Base-by-base conservation (phyloP, 2,329 filamentous ascomycete genomes). In the Diaporthe citrichinensis region DNA sequence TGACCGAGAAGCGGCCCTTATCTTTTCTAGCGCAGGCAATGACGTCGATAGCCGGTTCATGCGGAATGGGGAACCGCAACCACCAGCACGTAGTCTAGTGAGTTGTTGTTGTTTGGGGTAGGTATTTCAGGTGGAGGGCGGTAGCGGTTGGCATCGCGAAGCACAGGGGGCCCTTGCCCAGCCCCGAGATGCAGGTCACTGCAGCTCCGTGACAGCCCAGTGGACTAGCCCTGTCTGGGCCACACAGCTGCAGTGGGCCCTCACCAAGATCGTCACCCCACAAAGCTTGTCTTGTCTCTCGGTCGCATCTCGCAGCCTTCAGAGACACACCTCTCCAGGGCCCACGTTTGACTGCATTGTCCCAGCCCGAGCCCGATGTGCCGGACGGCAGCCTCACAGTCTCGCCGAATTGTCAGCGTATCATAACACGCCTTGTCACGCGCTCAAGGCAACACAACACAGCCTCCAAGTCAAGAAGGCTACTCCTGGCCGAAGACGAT, bases 401-500 rank as follows among this genome's bases (percentile, higher is more conserved):
- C 34, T 41, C 34, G 9, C 39, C 14, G 34, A 20, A 1, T 39
- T 55, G 4, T 8, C 46, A 28, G 15, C 34, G 31, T 10, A 20
- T 23, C 1, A 55, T 20, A 28, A 36, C n/a, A 34, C 17, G 12
- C 31, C 31, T 39, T 61, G 34, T 17, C 58, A 28, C 58, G 23
- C 36, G 34, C 12, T 44, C 58, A 44, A 44, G 39, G 15, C 36
- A 17, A 61, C 36, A 25, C 34, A 23, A 31, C n/a, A 10, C 28
- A 41, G 39, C 4, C 39, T 44, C n/a, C 15, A 41, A 31, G 8
- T 6, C 36, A 34, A 58, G n/a, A 46, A 41, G 49, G 49, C 36
- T 59, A 55, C 46, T 58, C 34, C 17, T 9, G 25, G 25, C 46
- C 17, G 44, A 41, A 31, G 62, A 75, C 59, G 28, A 79, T 79